These are phyloP conservation scores for Ulota crispa DNA, from an alignment of 225 moss, liverwort and hornwort genomes.

Conservation along the genomic window DNA sequence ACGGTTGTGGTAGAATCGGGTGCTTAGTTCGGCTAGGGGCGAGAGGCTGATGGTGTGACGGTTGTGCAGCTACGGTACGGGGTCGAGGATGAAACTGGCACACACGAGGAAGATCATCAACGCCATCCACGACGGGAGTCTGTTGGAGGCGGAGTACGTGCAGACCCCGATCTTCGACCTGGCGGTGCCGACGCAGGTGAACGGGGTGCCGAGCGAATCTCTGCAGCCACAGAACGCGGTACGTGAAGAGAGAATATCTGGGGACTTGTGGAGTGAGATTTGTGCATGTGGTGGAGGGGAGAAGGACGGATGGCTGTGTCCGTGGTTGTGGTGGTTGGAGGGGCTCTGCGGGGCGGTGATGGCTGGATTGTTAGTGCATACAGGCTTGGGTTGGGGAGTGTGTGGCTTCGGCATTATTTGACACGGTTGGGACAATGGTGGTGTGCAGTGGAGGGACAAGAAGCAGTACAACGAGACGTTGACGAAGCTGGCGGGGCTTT, in stretches of 20 bases:
- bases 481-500: slow-evolving; percentile 54
- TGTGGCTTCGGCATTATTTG: not conserved
- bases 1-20: not conserved
- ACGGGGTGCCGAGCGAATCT: slow-evolving; percentile 72
- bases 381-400: not conserved
- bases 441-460: slow-evolving; percentile 52
- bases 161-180: slow-evolving; percentile 85
- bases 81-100: slow-evolving; percentile 79
- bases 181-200: slow-evolving; percentile 68
- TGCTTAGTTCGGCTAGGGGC: not conserved
- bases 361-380: not conserved
- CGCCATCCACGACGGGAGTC: slow-evolving; percentile 88
- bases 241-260: not conserved
- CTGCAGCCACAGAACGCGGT: slow-evolving; percentile 93
- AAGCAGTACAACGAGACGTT: slow-evolving; percentile 48
- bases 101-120: slow-evolving; percentile 93
- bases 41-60: not conserved
- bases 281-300: too few species aligned
- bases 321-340: not conserved
- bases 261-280: not conserved
- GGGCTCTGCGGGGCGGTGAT: accelerated
- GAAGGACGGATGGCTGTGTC: not conserved
- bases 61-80: slow-evolving; percentile 74
- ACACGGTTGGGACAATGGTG: not conserved
- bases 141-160: slow-evolving; percentile 58